These are phyloP conservation scores for Microdochium trichocladiopsis DNA, from an alignment of 2,329 filamentous ascomycete genomes.

Conservation along the genomic window DNA sequence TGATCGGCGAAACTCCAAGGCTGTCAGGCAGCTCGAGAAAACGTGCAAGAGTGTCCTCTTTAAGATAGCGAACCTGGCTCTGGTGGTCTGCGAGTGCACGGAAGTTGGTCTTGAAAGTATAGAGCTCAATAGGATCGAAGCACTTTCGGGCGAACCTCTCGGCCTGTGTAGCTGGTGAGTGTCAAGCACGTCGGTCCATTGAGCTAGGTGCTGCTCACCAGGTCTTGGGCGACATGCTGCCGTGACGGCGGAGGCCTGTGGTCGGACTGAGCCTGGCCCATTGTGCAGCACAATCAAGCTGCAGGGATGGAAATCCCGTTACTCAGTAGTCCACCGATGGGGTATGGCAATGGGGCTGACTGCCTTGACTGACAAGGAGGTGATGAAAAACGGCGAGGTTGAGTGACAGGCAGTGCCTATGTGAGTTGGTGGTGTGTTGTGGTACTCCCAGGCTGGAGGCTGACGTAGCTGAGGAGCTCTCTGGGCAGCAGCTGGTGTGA, in stretches of 20 bases:
- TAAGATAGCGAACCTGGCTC: conserved; percentile 56
- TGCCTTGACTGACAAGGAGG: too few relatives aligned
- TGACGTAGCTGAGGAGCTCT: too few relatives aligned
- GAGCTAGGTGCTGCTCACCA: neutral
- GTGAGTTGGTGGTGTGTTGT: too few relatives aligned
- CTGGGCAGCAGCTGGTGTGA: too few relatives aligned
- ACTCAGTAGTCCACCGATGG: neutral
- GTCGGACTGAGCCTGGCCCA: neutral
- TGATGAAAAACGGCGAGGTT: too few relatives aligned
- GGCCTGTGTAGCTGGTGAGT: conserved; percentile 32
- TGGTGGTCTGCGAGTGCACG: conserved; percentile 59
- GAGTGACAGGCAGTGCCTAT: too few relatives aligned
- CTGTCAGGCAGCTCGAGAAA: conserved; percentile 70
- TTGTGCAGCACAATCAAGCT: neutral
- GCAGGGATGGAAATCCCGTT: neutral
- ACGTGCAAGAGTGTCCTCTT: conserved; percentile 61
- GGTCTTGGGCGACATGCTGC: neutral
- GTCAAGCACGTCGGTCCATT: neutral
- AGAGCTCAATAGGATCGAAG: conserved; percentile 65
- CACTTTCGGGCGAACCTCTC: conserved; percentile 60
- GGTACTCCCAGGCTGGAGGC: too few relatives aligned
- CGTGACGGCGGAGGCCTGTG: neutral
- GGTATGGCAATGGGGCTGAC: neutral
- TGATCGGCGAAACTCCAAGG: conserved; percentile 56
- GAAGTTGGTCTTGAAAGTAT: conserved; percentile 69